A percentile compares a stretch with the other conserved stretches of the same genome.
Conservation (phyloP, 2,329 filamentous ascomycete genomes). For the Penicillium occitanis region DNA sequence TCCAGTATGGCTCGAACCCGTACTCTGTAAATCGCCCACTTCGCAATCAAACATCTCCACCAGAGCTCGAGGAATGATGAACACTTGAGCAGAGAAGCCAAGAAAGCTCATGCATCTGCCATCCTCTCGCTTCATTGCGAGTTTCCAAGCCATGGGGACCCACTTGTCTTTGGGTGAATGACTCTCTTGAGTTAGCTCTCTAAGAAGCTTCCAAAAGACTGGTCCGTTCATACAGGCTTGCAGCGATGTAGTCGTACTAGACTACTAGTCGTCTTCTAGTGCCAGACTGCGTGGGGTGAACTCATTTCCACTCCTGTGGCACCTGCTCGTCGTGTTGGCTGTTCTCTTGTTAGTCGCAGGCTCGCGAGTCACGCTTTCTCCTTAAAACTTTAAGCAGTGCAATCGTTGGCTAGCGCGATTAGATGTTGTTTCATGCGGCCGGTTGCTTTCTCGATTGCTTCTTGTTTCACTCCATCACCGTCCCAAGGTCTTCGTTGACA, state of each 20-base stretch:
- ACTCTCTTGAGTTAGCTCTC: constrained; percentile 10
- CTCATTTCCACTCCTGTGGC: constrained; percentile 19
- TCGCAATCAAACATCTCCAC: constrained; percentile 6
- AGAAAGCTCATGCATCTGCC: constrained; percentile 9
- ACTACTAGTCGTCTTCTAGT: constrained; percentile 6
- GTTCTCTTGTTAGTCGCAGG: background rate
- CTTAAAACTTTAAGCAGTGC: constrained; percentile 13
- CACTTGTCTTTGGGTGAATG: constrained; percentile 12
- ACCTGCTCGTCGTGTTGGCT: constrained; percentile 6
- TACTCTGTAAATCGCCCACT: constrained; percentile 8
- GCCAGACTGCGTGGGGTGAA: constrained; percentile 16
- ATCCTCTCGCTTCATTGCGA: constrained; percentile 12
- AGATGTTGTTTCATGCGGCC: background rate
- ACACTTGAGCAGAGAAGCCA: background rate
- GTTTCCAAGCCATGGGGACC: constrained; percentile 5
- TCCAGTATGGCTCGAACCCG: constrained; percentile 13
- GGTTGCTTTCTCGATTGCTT: constrained; percentile 3
- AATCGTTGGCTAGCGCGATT: constrained; percentile 7
- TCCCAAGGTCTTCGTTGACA: constrained; percentile 11
- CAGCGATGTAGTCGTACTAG: constrained; percentile 6
- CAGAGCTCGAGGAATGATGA: constrained; percentile 13
- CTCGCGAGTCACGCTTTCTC: constrained; percentile 14
- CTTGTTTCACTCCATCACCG: background rate
- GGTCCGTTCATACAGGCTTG: constrained; percentile 12
- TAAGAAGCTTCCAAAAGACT: constrained; percentile 1